A percentile compares a stretch with the other conserved stretches of the same genome.
These are phyloP conservation scores for Epipyxis sp. DNA, from an alignment of 108 stramenopile species.

Conservation along the genomic window DNA sequence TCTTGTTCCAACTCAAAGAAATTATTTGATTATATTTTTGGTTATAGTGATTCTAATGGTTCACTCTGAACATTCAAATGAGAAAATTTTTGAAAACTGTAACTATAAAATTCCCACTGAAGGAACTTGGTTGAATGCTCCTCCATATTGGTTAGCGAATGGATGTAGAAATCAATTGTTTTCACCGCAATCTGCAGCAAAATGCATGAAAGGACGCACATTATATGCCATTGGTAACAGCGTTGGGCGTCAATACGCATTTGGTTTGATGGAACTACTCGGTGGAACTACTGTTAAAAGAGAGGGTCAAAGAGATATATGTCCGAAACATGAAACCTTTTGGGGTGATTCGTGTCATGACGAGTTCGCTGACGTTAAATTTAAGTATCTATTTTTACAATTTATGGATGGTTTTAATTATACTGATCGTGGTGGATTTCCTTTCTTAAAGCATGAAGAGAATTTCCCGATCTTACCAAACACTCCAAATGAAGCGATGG, in stretches of 20 bases:
- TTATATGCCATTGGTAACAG: background rate
- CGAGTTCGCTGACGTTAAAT: background rate
- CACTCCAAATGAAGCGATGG: background rate
- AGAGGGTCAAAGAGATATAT: background rate
- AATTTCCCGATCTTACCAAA: background rate
- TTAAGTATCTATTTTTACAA: background rate
- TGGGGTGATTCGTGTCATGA: background rate
- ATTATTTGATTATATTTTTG: no score
- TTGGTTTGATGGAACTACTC: background rate
- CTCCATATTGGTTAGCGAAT: background rate
- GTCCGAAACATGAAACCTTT: background rate
- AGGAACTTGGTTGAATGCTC: no score
- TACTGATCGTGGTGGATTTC: background rate
- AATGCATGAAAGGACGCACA: background rate
- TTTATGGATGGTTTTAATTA: background rate
- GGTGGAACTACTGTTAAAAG: background rate
- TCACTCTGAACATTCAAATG: no score
- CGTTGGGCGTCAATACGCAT: background rate
- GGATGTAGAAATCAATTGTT: background rate
- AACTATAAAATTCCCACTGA: no score
- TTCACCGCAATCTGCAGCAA: background rate
- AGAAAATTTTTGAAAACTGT: no score
- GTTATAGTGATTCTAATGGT: no score
- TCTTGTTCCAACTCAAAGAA: no score
- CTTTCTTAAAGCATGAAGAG: background rate